These are phyloP conservation scores for Globisporangium emineosum DNA, from an alignment of 352 stramenopile species.

Conservation along the genomic window DNA sequence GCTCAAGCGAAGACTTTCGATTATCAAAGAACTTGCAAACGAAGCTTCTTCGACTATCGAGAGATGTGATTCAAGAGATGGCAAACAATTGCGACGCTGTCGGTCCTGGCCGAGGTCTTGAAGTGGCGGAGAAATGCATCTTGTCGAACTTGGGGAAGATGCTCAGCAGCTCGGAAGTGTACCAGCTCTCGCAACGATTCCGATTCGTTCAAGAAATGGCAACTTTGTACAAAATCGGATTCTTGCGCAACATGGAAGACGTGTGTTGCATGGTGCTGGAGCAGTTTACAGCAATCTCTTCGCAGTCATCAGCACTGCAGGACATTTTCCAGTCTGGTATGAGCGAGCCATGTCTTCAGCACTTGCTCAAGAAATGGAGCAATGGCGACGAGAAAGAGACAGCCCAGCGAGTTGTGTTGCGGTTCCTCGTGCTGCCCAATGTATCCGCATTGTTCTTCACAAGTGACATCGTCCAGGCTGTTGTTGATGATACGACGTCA, in stretches of 20 bases:
- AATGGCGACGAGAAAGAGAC: neutral
- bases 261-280: slow-evolving; percentile 6
- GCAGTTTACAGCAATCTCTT: neutral
- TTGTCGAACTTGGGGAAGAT: slow-evolving; percentile 7
- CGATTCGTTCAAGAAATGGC: slow-evolving; percentile 7
- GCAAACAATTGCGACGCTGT: neutral
- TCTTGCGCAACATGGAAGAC: neutral
- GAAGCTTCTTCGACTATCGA: neutral
- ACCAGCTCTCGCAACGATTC: neutral
- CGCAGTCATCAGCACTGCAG: neutral
- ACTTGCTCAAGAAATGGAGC: slow-evolving; percentile 8
- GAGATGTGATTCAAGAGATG: slow-evolving; percentile 1
- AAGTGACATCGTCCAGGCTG: slow-evolving; percentile 18
- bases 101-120: neutral
- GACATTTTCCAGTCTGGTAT: neutral
- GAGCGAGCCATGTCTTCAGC: slow-evolving; percentile 1
- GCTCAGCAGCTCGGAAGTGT: neutral
- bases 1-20: neutral
- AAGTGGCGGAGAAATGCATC: neutral
- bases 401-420: slow-evolving; percentile 1
- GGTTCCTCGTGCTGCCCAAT: slow-evolving; percentile 7
- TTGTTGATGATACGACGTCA: slow-evolving; percentile 7
- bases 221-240: slow-evolving; percentile 1
- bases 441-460: slow-evolving; percentile 15
- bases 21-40: neutral